Evolutionary conservation across 306 rosid species (phyloP).

Genomic region (Trichosanthes truncata): DNA sequence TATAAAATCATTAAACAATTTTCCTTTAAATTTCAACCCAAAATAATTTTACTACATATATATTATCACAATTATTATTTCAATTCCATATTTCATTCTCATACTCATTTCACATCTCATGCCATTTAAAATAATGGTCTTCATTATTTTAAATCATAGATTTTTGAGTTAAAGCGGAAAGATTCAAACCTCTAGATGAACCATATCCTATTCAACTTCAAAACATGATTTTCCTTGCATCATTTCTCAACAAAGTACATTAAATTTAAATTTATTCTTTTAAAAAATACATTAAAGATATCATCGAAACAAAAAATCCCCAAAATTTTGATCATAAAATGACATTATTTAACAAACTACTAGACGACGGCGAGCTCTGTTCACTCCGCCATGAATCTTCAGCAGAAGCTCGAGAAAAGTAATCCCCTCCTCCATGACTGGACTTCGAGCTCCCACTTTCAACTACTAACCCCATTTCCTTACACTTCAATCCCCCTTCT

Average conservation of each 20-base stretch:
- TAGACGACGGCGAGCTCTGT: constrained; percentile 75
- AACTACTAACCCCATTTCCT: constrained; percentile 4
- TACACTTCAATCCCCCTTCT: constrained; percentile 19
- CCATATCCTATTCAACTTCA: too few species aligned
- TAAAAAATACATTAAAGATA: background rate
- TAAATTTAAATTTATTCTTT: background rate
- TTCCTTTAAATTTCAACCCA: too few species aligned
- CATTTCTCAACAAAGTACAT: background rate
- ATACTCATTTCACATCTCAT: too few species aligned
- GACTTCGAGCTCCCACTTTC: constrained; percentile 23
- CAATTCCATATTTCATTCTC: too few species aligned
- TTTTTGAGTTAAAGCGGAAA: too few species aligned
- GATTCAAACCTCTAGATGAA: too few species aligned
- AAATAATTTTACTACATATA: too few species aligned
- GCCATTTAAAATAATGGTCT: too few species aligned
- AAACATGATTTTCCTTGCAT: background rate
- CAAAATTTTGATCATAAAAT: constrained; percentile 17
- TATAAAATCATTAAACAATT: too few species aligned
- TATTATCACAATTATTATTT: too few species aligned
- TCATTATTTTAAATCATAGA: too few species aligned
- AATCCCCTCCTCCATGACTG: constrained; percentile 18
- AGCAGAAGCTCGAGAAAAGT: constrained; percentile 50
- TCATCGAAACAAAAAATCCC: too few species aligned
- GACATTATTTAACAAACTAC: constrained; percentile 45
- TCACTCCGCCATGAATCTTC: constrained; percentile 76